Conservation (phyloP, 2,329 filamentous ascomycete genomes). For the Colletotrichum melonis region DNA sequence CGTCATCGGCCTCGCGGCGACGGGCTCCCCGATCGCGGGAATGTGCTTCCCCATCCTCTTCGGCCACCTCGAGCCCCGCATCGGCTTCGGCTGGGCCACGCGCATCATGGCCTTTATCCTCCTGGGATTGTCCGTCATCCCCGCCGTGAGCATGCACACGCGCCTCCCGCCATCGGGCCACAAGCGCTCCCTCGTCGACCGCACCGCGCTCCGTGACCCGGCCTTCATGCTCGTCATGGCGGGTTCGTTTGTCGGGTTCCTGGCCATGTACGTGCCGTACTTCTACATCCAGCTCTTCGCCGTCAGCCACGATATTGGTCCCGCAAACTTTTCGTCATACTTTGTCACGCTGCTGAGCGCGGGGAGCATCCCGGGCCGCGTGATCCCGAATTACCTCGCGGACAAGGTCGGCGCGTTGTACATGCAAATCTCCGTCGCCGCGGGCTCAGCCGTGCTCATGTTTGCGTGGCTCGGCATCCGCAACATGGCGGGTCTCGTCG, state of each 20-base stretch:
- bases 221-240: conserved; percentile 51
- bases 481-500: conserved; percentile 49
- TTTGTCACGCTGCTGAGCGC: conserved; percentile 58
- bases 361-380: conserved; percentile 57
- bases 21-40: conserved; percentile 52
- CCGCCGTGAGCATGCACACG: conserved; percentile 51
- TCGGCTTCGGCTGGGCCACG: conserved; percentile 67
- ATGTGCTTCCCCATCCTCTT: conserved; percentile 54
- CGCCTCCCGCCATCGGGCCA: conserved; percentile 45
- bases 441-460: conserved; percentile 48
- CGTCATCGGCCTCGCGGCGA: conserved; percentile 45
- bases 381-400: conserved; percentile 57
- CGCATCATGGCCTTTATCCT: conserved; percentile 57
- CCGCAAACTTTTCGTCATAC: conserved; percentile 49
- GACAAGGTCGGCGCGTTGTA: conserved; percentile 55
- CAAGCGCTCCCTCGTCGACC: conserved; percentile 49
- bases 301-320: conserved; percentile 52
- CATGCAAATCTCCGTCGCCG: conserved; percentile 46
- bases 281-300: conserved; percentile 58
- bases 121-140: conserved; percentile 50
- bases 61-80: conserved; percentile 53
- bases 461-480: conserved; percentile 54
- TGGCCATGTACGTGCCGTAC: conserved; percentile 60
- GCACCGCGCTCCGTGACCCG: conserved; percentile 49
- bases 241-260: conserved; percentile 53